Base-by-base conservation (phyloP, 2,329 filamentous ascomycete genomes). In the Akanthomyces uredinophilus region DNA sequence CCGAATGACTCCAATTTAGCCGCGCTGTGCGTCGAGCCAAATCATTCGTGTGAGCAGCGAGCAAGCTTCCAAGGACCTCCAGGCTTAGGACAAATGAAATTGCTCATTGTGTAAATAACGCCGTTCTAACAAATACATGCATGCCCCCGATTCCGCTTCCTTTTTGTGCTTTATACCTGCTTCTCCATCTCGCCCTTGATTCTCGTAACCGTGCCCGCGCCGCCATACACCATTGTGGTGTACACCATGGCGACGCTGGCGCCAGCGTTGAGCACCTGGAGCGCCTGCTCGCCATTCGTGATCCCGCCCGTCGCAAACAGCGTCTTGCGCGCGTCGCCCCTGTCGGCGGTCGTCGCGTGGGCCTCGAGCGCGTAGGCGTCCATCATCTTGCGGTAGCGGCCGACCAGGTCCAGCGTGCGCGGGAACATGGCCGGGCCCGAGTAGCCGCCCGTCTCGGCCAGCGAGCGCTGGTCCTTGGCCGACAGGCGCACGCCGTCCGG, bases 231-330 rank as follows among this genome's bases (percentile, higher is more conserved):
- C 70, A 88, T 74, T 0, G 78, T 89, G 0, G 95, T 99, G 74
- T 98, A 98, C 58, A 96, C 82, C 86, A 96, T 95, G 2, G 92
- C 92, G 16, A 96, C 87, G 68, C 89, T 94, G 0, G 95, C 95
- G 10, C 95, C 95, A 0, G 93, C 92, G 67, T 96, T 90, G 54
- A 98, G 80, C 7, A 94, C 85, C 75, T 90, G 82, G 16, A 91
- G 78, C 10, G 92, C 96, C 76, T 98, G 89, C 65, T 89, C 83
- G 5, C 95, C 95, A 66, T 89, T 94, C 1, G 90, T 95, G 70
- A 99, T 94, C 20, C 95, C 95, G 1, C 95, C 95, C 0, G 92
- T 95, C 0, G 94, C 94, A 72, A 98, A 98, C 64, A 99, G 89
- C 58, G 92, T 87, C 77, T 96, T 96, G 53, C 82, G 82, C 64